These are phyloP conservation scores for Coemansia sp. DNA, from an alignment of 192 early-diverging fungal species.

Conservation along the genomic window DNA sequence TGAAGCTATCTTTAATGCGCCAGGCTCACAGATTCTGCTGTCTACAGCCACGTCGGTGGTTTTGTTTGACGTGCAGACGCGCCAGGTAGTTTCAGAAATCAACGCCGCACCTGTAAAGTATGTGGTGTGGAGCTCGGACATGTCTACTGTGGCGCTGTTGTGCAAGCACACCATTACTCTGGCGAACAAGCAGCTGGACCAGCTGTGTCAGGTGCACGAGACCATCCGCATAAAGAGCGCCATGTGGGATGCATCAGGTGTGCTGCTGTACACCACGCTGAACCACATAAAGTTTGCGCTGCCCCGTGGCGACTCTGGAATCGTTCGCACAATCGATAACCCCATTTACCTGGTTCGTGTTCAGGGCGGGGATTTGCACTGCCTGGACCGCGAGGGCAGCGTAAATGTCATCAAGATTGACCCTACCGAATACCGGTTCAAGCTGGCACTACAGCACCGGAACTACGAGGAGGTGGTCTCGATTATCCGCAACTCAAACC, in stretches of 20 bases:
- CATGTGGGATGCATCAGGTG: slow-evolving; percentile 89
- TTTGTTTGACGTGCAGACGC: slow-evolving; percentile 87
- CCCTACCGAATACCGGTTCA: slow-evolving; percentile 99
- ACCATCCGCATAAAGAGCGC: slow-evolving; percentile 98
- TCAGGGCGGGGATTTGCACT: slow-evolving; percentile 81
- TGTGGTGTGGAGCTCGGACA: slow-evolving; percentile 89
- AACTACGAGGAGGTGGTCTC: slow-evolving; percentile 97
- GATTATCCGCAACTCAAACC: slow-evolving; percentile 93
- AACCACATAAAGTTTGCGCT: slow-evolving; percentile 99
- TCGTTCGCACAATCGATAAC: slow-evolving; percentile 94
- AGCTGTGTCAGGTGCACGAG: slow-evolving; percentile 89
- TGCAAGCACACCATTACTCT: slow-evolving; percentile 97
- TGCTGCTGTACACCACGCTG: slow-evolving; percentile 94
- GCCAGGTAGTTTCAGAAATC: slow-evolving; percentile 74
- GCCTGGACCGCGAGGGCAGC: slow-evolving; percentile 88
- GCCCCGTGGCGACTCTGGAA: slow-evolving; percentile 94
- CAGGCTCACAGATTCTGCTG: slow-evolving; percentile 76
- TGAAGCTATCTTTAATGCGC: slow-evolving; percentile 88
- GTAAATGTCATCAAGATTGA: slow-evolving; percentile 87
- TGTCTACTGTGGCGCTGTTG: slow-evolving; percentile 82
- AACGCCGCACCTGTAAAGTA: slow-evolving; percentile 87
- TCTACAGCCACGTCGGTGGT: slow-evolving; percentile 85
- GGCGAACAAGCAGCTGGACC: slow-evolving; percentile 85
- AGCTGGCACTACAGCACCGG: slow-evolving; percentile 83
- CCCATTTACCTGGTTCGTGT: slow-evolving; percentile 90